A percentile compares a stretch with the other conserved stretches of the same genome.
Evolutionary conservation across 176 grass and related monocot genomes (phyloP).

Genomic region (Saccharum spontaneum): DNA sequence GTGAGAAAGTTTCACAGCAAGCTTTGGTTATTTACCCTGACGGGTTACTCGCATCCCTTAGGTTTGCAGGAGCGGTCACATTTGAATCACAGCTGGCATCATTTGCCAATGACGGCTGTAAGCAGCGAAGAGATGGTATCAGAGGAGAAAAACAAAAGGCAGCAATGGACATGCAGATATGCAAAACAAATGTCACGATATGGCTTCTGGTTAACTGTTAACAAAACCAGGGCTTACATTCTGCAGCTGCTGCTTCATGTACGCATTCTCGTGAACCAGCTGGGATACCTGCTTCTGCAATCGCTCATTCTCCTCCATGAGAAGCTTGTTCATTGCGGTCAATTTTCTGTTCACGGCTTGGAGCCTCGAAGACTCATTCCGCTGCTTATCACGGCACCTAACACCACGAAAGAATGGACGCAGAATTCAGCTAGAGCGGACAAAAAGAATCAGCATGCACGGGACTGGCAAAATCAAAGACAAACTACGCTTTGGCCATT

Average conservation of each 20-base stretch:
- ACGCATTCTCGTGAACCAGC: conserved; percentile 83
- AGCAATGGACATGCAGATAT: neutral
- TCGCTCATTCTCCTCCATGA: conserved; percentile 98
- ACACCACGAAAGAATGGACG: neutral
- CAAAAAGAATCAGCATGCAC: neutral
- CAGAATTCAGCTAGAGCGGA: neutral
- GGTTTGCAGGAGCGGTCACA: conserved; percentile 74
- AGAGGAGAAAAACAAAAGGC: neutral
- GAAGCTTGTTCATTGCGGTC: conserved; percentile 95
- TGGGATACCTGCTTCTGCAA: conserved; percentile 97
- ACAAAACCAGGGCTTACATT: conserved; percentile 54
- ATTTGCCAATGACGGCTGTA: conserved; percentile 64
- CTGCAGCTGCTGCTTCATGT: conserved; percentile 91
- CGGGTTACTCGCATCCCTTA: conserved; percentile 86
- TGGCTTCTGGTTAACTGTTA: neutral
- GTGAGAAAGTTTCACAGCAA: neutral
- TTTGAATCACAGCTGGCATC: conserved; percentile 91
- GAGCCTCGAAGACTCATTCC: conserved; percentile 88
- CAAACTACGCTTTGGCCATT: neutral
- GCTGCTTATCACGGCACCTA: conserved; percentile 96
- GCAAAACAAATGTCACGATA: neutral
- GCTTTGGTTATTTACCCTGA: conserved; percentile 64
- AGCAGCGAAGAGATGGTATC: neutral
- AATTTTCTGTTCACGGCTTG: conserved; percentile 96
- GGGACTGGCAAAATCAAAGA: neutral